phyloP scores from a whole-genome alignment of 257 asterid species.

The Nicotiana obtusifolia region DNA sequence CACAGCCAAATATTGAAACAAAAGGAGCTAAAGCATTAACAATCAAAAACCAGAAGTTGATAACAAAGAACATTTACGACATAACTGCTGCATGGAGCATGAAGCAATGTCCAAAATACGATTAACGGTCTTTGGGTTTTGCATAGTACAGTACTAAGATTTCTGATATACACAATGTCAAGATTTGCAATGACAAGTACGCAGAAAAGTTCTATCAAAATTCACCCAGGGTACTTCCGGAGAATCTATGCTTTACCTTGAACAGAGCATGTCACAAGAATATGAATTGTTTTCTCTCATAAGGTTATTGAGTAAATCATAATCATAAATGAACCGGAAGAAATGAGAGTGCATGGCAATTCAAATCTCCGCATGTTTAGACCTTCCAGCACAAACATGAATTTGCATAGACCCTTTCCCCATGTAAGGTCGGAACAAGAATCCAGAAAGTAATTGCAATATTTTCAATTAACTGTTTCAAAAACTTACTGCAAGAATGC shows the following conservation, averaged over 20 bases:
- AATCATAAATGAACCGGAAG: neutral
- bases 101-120: neutral
- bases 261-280: neutral
- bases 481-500: slow-evolving; percentile 52
- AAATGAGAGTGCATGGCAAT: neutral
- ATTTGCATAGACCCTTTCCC: neutral
- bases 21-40: neutral
- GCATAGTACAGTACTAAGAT: neutral
- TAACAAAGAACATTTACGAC: neutral
- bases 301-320: neutral
- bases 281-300: neutral
- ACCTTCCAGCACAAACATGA: neutral
- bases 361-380: neutral
- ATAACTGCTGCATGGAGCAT: neutral
- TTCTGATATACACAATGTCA: neutral
- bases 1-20: neutral
- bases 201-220: neutral
- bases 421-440: neutral
- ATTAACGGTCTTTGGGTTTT: neutral
- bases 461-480: neutral
- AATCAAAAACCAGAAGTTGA: neutral
- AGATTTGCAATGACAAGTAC: neutral
- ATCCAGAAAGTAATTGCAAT: neutral
- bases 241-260: neutral
- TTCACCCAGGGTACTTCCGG: neutral